Evolutionary conservation across 345 rosid genomes (phyloP).

Genomic region (Eutrema heterophyllum): DNA sequence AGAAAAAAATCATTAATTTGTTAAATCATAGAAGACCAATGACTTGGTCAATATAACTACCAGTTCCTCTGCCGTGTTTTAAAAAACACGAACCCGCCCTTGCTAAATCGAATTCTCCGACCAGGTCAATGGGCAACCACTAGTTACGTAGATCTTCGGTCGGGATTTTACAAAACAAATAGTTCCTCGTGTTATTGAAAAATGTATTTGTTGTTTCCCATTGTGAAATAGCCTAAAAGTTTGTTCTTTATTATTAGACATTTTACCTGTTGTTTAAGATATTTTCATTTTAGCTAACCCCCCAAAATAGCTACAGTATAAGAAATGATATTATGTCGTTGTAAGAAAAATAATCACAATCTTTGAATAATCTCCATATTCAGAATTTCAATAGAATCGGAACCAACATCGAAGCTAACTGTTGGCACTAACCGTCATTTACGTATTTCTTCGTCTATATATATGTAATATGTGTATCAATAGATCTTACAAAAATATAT

Average conservation of each 20-base stretch:
- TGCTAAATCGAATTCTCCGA: constrained; percentile 15
- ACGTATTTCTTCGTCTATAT: constrained; percentile 26
- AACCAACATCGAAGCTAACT: constrained; percentile 33
- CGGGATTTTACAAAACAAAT: neutral
- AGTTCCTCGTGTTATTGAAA: neutral
- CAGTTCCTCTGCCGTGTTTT: constrained; percentile 25
- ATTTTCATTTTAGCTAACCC: neutral
- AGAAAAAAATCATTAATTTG: neutral
- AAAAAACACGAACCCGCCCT: neutral
- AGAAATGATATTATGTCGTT: neutral
- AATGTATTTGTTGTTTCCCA: neutral
- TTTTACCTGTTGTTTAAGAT: neutral
- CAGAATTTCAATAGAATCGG: constrained; percentile 2
- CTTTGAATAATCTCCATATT: constrained; percentile 21
- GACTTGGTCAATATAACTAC: constrained; percentile 34
- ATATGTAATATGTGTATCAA: neutral
- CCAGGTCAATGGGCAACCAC: constrained; percentile 22
- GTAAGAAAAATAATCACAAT: neutral
- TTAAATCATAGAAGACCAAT: constrained; percentile 29
- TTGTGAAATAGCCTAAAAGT: constrained; percentile 15
- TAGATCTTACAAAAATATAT: neutral
- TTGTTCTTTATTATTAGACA: constrained; percentile 6
- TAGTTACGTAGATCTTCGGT: neutral
- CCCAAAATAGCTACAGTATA: neutral
- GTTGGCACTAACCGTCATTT: constrained; percentile 9